Evolutionary conservation across 1,284 basidiomycete genomes (phyloP).

Genomic region (Ganoderma multipileum): DNA sequence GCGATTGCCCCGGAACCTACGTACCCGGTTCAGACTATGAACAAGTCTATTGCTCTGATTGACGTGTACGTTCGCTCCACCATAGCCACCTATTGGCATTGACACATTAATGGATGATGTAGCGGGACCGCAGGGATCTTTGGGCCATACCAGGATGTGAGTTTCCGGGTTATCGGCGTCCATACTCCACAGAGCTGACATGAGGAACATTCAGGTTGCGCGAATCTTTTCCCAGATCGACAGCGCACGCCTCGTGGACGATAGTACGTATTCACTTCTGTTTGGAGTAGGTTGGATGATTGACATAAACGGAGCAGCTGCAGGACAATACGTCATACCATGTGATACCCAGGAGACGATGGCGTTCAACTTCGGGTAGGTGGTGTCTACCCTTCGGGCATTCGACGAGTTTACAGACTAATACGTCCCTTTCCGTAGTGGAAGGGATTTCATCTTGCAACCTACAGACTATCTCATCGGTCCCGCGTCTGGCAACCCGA

Average conservation of each 20-base stretch:
- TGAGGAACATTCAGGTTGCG: conserved; percentile 57
- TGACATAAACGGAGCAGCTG: conserved; percentile 39
- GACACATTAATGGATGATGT: conserved; percentile 18
- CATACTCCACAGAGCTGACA: conserved; percentile 19
- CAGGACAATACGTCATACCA: conserved; percentile 84
- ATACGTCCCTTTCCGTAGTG: conserved; percentile 42
- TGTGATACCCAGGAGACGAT: conserved; percentile 74
- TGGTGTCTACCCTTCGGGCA: background rate
- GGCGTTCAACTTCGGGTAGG: conserved; percentile 78
- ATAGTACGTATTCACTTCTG: conserved; percentile 40
- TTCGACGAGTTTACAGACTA: background rate
- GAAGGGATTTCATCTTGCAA: conserved; percentile 67
- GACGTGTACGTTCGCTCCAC: conserved; percentile 63
- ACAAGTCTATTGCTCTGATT: conserved; percentile 74
- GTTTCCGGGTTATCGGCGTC: conserved; percentile 32
- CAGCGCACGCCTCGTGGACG: conserved; percentile 75
- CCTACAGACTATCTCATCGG: conserved; percentile 88
- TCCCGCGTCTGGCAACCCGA: conserved; percentile 66
- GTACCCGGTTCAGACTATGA: conserved; percentile 64
- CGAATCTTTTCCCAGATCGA: conserved; percentile 69
- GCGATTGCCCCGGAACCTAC: conserved; percentile 66
- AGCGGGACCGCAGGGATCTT: conserved; percentile 83
- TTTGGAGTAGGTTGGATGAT: background rate
- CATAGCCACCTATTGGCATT: conserved; percentile 7
- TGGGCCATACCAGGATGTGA: conserved; percentile 82